phyloP scores from a whole-genome alignment of 2,329 filamentous ascomycete genomes.

The Pseudocercospora fuligena region DNA sequence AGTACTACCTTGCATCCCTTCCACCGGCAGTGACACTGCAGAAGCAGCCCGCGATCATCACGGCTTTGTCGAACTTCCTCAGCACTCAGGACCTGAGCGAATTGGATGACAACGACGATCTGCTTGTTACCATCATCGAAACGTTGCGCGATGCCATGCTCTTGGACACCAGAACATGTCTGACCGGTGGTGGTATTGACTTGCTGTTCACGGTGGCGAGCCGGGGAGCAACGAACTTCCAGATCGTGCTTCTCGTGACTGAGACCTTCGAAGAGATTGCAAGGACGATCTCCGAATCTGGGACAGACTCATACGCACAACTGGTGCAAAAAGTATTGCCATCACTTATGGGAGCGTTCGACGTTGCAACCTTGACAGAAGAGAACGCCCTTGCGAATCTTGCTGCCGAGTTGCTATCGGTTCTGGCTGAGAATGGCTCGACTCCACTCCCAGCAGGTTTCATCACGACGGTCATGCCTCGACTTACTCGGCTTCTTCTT shows the following conservation, averaged over 20 bases:
- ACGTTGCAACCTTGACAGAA: conserved; percentile 82
- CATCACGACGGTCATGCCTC: conserved; percentile 82
- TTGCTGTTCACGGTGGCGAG: conserved; percentile 87
- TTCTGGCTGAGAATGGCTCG: conserved; percentile 79
- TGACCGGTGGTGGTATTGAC: conserved; percentile 76
- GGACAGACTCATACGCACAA: conserved; percentile 71
- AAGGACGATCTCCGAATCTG: conserved; percentile 66
- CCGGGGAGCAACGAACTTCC: conserved; percentile 86
- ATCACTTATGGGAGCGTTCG: conserved; percentile 84
- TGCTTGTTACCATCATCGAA: conserved; percentile 88
- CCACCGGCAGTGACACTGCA: conserved; percentile 56
- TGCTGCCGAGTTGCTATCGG: conserved; percentile 80
- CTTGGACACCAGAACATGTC: conserved; percentile 74
- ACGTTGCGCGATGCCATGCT: conserved; percentile 82
- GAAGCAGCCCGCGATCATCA: conserved; percentile 66
- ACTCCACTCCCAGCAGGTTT: conserved; percentile 87
- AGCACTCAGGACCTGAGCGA: conserved; percentile 79
- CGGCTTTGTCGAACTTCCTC: conserved; percentile 72
- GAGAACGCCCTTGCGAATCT: conserved; percentile 85
- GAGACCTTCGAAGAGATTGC: conserved; percentile 93
- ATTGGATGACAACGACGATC: conserved; percentile 85
- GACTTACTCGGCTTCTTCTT: conserved; percentile 81
- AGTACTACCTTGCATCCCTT: conserved; percentile 66
- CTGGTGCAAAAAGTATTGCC: conserved; percentile 87
- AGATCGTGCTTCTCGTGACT: conserved; percentile 82